Conservation (phyloP, 2,329 filamentous ascomycete genomes). For the Ophiostoma tasmaniense region DNA sequence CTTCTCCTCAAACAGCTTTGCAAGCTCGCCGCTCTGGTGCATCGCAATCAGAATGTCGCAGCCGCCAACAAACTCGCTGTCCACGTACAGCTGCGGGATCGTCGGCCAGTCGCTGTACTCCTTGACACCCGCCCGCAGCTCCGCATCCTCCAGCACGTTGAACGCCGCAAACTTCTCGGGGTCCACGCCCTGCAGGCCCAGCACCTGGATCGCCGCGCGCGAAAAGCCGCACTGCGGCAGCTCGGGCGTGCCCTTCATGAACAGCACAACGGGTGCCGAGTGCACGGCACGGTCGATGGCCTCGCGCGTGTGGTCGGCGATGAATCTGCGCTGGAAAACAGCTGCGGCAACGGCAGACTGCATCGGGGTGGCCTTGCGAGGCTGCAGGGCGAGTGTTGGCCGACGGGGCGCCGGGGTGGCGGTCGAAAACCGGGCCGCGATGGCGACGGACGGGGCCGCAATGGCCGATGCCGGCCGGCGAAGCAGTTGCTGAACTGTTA, state of each 20-base stretch:
- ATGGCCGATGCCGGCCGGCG: conserved; percentile 11
- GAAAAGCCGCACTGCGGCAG: conserved; percentile 83
- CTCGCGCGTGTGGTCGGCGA: conserved; percentile 69
- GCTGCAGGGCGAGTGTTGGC: neutral
- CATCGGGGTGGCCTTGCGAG: neutral
- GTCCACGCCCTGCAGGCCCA: conserved; percentile 90
- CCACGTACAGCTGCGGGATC: conserved; percentile 91
- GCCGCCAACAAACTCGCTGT: conserved; percentile 95
- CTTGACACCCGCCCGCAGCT: conserved; percentile 86
- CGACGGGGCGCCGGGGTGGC: neutral
- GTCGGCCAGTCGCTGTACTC: conserved; percentile 99
- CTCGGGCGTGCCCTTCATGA: conserved; percentile 86
- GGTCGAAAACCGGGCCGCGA: conserved; percentile 11
- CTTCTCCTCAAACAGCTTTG: conserved; percentile 87
- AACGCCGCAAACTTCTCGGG: conserved; percentile 95
- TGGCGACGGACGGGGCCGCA: neutral
- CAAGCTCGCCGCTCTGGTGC: conserved; percentile 92
- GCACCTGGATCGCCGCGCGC: conserved; percentile 85
- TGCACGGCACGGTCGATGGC: conserved; percentile 86
- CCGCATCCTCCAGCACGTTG: conserved; percentile 88
- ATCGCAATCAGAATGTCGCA: conserved; percentile 95
- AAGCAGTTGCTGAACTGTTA: conserved; percentile 14
- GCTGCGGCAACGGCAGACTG: neutral
- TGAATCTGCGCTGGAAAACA: conserved; percentile 10
- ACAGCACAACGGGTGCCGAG: conserved; percentile 86